These are phyloP conservation scores for Oryza meridionalis DNA, from an alignment of 176 grass and related monocot species.

Conservation along the genomic window DNA sequence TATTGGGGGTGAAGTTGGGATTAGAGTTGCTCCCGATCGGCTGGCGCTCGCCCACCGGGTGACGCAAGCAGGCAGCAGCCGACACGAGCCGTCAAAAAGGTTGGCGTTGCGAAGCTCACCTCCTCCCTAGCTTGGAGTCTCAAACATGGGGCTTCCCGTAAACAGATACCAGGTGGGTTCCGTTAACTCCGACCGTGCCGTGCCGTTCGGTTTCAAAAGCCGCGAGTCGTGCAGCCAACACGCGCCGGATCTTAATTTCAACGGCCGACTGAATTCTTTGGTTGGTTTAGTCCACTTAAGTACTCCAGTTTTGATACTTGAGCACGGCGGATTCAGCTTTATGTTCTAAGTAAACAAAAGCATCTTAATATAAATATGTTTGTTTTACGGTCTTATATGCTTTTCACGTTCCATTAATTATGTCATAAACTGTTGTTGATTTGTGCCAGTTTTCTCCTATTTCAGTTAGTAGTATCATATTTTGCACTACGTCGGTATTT, in stretches of 20 bases:
- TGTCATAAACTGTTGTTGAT: neutral
- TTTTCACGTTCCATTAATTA: neutral
- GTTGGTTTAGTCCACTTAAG: too few species aligned
- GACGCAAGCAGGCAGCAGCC: neutral
- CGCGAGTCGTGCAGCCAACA: too few species aligned
- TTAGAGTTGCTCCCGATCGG: neutral
- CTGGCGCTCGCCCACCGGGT: neutral
- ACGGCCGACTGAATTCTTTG: too few species aligned
- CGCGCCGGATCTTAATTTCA: too few species aligned
- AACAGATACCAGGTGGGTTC: neutral
- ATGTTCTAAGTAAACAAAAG: too few species aligned
- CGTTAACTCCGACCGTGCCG: neutral
- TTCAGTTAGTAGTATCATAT: too few species aligned
- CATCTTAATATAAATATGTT: too few species aligned
- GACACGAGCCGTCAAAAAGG: neutral
- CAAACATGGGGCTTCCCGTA: neutral
- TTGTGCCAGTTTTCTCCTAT: neutral
- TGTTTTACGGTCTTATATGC: neutral
- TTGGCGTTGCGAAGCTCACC: neutral
- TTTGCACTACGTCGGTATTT: neutral
- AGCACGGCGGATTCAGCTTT: too few species aligned
- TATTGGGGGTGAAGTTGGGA: neutral
- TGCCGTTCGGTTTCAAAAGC: too few species aligned
- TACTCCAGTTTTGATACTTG: too few species aligned
- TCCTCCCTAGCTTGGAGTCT: neutral